These are phyloP conservation scores for Carex sylvatica DNA, from an alignment of 202 grass and related monocot species.

Conservation along the genomic window DNA sequence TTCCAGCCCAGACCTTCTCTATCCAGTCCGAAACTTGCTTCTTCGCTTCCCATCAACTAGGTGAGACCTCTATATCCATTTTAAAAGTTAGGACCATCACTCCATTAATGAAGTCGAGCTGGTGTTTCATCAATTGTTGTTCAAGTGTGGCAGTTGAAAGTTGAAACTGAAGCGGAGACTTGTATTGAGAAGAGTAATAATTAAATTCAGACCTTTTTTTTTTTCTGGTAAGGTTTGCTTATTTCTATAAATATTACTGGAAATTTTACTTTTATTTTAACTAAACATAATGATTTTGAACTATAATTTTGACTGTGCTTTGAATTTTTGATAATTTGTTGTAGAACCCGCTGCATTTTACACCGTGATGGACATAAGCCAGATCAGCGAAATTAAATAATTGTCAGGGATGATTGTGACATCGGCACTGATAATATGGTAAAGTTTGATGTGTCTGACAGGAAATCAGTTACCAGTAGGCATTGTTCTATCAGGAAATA, in stretches of 20 bases:
- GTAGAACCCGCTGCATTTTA: constrained; percentile 65
- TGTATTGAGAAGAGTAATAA: constrained; percentile 87
- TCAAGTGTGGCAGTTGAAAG: neutral
- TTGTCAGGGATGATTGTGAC: constrained; percentile 34
- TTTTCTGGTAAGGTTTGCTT: neutral
- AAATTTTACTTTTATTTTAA: neutral
- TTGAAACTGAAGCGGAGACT: constrained; percentile 20
- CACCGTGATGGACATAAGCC: constrained; percentile 78
- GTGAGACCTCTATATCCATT: constrained; percentile 5
- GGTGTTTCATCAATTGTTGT: constrained; percentile 31
- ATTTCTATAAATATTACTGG: neutral
- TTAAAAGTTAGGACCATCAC: neutral
- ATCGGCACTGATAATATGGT: constrained; percentile 36
- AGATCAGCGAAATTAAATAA: constrained; percentile 54
- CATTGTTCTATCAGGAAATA: constrained; percentile 49
- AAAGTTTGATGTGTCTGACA: constrained; percentile 31
- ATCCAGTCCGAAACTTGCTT: neutral
- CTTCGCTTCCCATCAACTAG: neutral
- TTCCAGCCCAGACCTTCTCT: constrained; percentile 2
- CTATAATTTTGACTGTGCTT: constrained; percentile 7
- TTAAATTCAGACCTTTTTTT: neutral
- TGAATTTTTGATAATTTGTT: neutral
- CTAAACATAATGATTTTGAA: neutral
- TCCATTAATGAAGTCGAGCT: neutral
- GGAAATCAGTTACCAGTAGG: constrained; percentile 33